Conservation (phyloP, 495 filamentous ascomycete species). For the Penicillium egyptiacum region DNA sequence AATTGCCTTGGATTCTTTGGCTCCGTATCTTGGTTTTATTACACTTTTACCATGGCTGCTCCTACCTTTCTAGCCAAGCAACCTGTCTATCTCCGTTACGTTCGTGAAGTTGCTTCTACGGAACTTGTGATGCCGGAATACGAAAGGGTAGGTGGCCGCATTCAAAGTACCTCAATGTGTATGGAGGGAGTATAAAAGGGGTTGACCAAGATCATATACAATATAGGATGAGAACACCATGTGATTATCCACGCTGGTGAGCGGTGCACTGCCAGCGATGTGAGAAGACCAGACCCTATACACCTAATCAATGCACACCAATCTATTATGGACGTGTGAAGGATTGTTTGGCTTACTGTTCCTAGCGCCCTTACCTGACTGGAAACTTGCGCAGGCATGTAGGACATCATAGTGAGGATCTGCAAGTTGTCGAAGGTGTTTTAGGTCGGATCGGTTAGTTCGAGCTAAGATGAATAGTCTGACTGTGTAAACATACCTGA, state of each 20-base stretch:
- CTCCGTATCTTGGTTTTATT: not conserved
- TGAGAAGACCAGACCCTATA: not conserved
- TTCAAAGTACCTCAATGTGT: not conserved
- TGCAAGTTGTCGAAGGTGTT: not conserved
- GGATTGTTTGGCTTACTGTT: not conserved
- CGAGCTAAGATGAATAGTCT: not conserved
- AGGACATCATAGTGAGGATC: not conserved
- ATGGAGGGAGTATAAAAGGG: not conserved
- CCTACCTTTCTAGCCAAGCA: not conserved
- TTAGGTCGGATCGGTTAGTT: not conserved
- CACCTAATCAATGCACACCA: accelerated
- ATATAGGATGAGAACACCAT: not conserved
- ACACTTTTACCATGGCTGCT: not conserved
- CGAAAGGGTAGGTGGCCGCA: not conserved
- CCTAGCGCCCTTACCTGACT: not conserved
- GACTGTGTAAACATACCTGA: not conserved
- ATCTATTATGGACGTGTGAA: not conserved
- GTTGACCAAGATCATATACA: not conserved
- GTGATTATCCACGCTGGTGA: not conserved
- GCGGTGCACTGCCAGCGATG: not conserved
- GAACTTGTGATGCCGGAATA: not conserved
- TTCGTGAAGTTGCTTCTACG: not conserved
- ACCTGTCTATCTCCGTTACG: not conserved
- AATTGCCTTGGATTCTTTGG: not conserved
- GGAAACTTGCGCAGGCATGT: not conserved